A percentile compares a stretch with the other conserved stretches of the same genome.
These are phyloP conservation scores for Tephrocybe sp. DNA, from an alignment of 768 basidiomycete genomes.

Conservation along the genomic window DNA sequence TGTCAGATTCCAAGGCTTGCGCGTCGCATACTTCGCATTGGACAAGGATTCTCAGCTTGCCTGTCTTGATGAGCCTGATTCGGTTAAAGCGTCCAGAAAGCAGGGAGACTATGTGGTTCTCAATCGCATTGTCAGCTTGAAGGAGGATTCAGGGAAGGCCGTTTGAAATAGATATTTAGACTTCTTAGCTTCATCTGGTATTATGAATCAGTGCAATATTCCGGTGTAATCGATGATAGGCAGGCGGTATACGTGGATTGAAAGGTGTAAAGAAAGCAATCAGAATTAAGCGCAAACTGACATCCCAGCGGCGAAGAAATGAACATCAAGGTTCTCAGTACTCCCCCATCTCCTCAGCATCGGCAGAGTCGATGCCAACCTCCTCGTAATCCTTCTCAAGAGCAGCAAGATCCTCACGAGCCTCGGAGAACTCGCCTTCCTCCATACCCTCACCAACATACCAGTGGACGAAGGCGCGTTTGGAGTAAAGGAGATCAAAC, in stretches of 20 bases:
- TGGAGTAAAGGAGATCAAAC: constrained; percentile 97
- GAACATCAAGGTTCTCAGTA: constrained; percentile 36
- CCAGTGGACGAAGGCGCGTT: constrained; percentile 93
- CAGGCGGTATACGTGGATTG: constrained; percentile 20
- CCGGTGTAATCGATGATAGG: constrained; percentile 17
- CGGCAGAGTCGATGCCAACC: constrained; percentile 56
- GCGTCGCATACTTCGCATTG: constrained; percentile 92
- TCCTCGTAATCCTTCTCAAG: constrained; percentile 97
- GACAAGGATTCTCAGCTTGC: constrained; percentile 82
- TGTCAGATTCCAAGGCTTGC: constrained; percentile 94
- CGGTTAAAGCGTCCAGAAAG: constrained; percentile 38
- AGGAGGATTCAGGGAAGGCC: constrained; percentile 88
- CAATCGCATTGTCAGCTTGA: constrained; percentile 91
- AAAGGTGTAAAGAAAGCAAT: constrained; percentile 17
- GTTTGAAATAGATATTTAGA: constrained; percentile 17
- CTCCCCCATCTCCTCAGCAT: constrained; percentile 52
- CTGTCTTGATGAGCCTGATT: constrained; percentile 56
- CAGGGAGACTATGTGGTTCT: constrained; percentile 83
- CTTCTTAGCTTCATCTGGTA: not conserved
- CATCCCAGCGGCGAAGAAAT: constrained; percentile 8
- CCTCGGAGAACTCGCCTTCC: constrained; percentile 98
- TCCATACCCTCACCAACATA: constrained; percentile 99
- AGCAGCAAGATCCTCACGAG: constrained; percentile 99
- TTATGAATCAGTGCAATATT: constrained; percentile 10
- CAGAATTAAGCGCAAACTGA: constrained; percentile 22